Evolutionary conservation across 2,329 filamentous ascomycete species (phyloP), one percentile per base, ranked within the genome.

Genomic region (Ascochyta lentis): DNA sequence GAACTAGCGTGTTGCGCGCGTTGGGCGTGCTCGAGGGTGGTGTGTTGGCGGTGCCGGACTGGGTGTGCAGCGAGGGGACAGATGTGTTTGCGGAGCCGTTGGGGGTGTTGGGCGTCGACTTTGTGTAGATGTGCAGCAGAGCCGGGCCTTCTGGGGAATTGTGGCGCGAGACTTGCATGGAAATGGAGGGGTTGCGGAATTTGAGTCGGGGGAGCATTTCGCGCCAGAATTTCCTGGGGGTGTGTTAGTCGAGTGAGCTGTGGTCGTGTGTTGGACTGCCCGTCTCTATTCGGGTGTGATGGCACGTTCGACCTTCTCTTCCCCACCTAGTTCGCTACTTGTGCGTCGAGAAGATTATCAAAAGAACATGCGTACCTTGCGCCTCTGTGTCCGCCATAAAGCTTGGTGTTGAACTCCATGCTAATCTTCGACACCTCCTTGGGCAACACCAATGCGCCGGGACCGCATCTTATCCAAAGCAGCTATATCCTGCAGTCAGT

Each of bases 181-280:
- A 86, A 41, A 97, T 77, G 12, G 86, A 79, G 0, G 95, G 95
- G 76, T 99, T 99, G 83, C 96, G 89, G 80, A 88, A 99, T 83
- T 99, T 97, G 64, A 99, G 82, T 54, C 91, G 86, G 22, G 91
- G 91, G 43, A 98, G 87, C 73, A 87, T 89, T 58, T 88, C 81
- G 61, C 85, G 86, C 91, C 92, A 96, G 84, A 99, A 97, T 80
- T 91, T 91, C 70, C 93, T 96, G 63, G 38, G 27, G 13, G 39
- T 16, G 43, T 42, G 42, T 54, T 22, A 56, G 49, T 46, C n/a
- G 37, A 31, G 2, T 1, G 41, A 19, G 35, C 6, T n/a, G 10
- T 33, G 13, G 7, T 39, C 22, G 4, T 51, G 29, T 16, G 37
- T 22, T 42, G 23, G 26, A 16, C 24, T 34, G 13, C 31, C 23